Evolutionary conservation across 176 grass and related monocot species (phyloP), one percentile per base, ranked within the genome.

Genomic region (Hordeum marinum): DNA sequence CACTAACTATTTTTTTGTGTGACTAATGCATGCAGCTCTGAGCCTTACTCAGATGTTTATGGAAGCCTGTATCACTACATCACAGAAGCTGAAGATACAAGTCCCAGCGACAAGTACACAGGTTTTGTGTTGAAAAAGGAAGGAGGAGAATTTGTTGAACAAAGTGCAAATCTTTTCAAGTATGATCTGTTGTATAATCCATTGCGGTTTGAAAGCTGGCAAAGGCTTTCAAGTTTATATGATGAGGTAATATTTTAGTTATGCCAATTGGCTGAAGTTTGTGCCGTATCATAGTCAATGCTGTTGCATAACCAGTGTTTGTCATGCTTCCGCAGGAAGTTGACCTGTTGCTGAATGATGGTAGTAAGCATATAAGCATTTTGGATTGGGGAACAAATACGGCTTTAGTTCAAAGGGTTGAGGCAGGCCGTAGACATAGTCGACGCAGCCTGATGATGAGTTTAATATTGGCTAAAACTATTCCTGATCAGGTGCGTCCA

Each of bases 81-180:
- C 75, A 83, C 90, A 64, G 93, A 98, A 79, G 91, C 90, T 68
- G 96, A 98, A 92, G 96, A 98, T 87, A 90, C 87, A 83, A 94
- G 93, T 84, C 93, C 96, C 86, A 94, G 84, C 18, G 96, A 98
- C 83, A 98, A 98, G 79, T 89, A 98, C 81, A 41, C 96, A 21
- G 96, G 96, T 20, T 98, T 98, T 92, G 93, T 98, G 43, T 87
- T 98, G 82, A 95, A 98, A 94, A 98, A 92, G 79, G 96, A 98
- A 92, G 96, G 96, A 29, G 96, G 93, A 85, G 96, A 95, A 74
- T 98, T 95, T 84, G 90, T 98, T 26, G 91, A 95, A 79, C 96
- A 98, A 77, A 95, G 89, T 82, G 89, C 93, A 62, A 98, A 94
- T 84, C 79, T 98, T 80, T 95, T 98, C 80, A 98, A 98, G 80